Evolutionary conservation across 176 grass and related monocot genomes (phyloP).

Genomic region (Saccharum officinarum): DNA sequence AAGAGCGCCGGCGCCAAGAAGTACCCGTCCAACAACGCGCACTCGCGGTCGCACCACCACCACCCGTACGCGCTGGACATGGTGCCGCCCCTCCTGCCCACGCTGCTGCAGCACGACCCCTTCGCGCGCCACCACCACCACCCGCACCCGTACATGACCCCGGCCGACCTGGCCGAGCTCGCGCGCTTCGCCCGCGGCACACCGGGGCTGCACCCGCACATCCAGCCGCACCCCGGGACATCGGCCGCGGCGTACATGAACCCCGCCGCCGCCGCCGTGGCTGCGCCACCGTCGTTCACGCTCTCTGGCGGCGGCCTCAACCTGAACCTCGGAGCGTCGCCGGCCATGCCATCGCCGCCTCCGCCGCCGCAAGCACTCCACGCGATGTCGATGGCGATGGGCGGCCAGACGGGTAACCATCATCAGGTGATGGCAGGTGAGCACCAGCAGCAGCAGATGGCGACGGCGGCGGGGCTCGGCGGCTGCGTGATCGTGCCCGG

Average conservation of each 20-base stretch:
- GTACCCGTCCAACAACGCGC: constrained; percentile 55
- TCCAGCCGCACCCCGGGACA: constrained; percentile 55
- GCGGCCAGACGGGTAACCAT: neutral
- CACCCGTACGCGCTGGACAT: constrained; percentile 66
- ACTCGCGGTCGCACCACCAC: constrained; percentile 53
- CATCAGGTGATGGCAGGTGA: constrained; percentile 22
- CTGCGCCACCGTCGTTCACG: constrained; percentile 33
- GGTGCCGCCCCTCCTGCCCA: constrained; percentile 44
- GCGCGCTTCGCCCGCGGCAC: constrained; percentile 59
- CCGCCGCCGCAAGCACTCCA: constrained; percentile 4
- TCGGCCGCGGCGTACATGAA: constrained; percentile 30
- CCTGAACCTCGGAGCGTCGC: constrained; percentile 54
- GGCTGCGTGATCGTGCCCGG: constrained; percentile 23
- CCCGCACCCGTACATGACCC: constrained; percentile 37
- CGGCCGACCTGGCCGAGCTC: constrained; percentile 57
- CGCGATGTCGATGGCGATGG: constrained; percentile 45
- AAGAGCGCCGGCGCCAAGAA: constrained; percentile 65
- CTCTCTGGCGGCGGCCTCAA: constrained; percentile 45
- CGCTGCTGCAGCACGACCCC: constrained; percentile 43
- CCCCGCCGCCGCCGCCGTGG: neutral
- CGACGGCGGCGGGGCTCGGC: neutral
- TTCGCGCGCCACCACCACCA: constrained; percentile 40
- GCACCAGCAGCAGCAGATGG: constrained; percentile 17
- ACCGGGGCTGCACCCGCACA: constrained; percentile 57
- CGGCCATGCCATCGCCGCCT: neutral